phyloP scores from a whole-genome alignment of 2,329 filamentous ascomycete genomes.

The Chaetoscypha palmicola region DNA sequence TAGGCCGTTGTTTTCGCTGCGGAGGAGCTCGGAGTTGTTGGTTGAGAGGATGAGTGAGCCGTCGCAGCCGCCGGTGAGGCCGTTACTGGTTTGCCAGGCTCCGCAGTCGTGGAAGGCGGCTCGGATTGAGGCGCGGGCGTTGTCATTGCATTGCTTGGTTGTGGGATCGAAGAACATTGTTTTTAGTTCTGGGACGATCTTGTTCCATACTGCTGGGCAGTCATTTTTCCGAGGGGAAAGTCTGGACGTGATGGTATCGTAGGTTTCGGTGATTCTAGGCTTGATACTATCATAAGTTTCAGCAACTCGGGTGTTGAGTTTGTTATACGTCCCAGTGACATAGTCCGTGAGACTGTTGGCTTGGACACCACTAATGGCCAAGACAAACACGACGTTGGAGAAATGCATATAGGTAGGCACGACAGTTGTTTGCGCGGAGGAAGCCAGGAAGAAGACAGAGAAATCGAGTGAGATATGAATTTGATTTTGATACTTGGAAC shows the following conservation, averaged over 20 bases:
- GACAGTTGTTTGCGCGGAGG: background rate
- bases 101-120: constrained; percentile 16
- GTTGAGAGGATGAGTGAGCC: constrained; percentile 14
- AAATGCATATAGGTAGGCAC: constrained; percentile 2
- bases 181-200: background rate
- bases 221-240: background rate
- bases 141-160: constrained; percentile 15
- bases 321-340: background rate
- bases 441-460: too few relatives aligned
- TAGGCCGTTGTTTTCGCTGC: constrained; percentile 16
- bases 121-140: constrained; percentile 17
- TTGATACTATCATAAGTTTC: background rate
- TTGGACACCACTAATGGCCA: background rate
- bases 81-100: constrained; percentile 11
- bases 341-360: constrained; percentile 2
- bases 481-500: too few relatives aligned
- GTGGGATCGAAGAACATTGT: constrained; percentile 9
- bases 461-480: too few relatives aligned
- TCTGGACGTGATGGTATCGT: background rate
- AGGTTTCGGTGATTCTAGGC: background rate
- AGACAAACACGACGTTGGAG: background rate
- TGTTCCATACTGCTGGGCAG: constrained; percentile 5
- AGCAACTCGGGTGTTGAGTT: background rate
- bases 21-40: constrained; percentile 3
- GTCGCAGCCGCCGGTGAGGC: constrained; percentile 15